phyloP scores from a whole-genome alignment of 108 stramenopile species.

The Cyclostephanos invisitatus region DNA sequence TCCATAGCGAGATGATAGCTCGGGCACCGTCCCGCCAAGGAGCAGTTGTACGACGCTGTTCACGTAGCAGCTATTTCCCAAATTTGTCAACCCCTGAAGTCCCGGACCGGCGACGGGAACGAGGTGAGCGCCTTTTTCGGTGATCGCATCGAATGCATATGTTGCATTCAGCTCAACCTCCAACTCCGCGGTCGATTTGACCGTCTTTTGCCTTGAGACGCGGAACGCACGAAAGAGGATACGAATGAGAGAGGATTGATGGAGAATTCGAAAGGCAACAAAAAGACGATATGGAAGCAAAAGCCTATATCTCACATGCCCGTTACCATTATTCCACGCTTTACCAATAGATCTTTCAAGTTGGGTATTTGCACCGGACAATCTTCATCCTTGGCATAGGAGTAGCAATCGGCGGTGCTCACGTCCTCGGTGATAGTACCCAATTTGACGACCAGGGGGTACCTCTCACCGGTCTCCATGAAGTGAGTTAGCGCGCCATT shows the following conservation, averaged over 20 bases:
- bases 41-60: conserved; percentile 92
- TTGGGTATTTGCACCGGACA: conserved; percentile 96
- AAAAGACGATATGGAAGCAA: neutral
- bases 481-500: conserved; percentile 97
- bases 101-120: conserved; percentile 87
- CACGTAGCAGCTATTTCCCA: conserved; percentile 98
- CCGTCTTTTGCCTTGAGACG: conserved; percentile 85
- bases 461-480: conserved; percentile 84
- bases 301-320: conserved; percentile 51
- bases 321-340: conserved; percentile 88
- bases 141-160: conserved; percentile 93
- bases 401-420: conserved; percentile 93
- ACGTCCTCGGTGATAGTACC: conserved; percentile 95
- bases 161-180: conserved; percentile 96
- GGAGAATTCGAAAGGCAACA: neutral
- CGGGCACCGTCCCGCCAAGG: conserved; percentile 67
- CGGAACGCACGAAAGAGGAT: neutral
- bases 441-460: conserved; percentile 97
- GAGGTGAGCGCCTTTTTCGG: conserved; percentile 88
- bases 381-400: conserved; percentile 98
- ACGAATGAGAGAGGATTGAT: neutral
- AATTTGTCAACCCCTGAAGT: conserved; percentile 92
- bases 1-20: conserved; percentile 80
- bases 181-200: conserved; percentile 95
- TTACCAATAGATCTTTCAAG: conserved; percentile 86